Evolutionary conservation across 2,329 filamentous ascomycete species (phyloP), one percentile per base, ranked within the genome.

Genomic region (Nannizzia gypsea): DNA sequence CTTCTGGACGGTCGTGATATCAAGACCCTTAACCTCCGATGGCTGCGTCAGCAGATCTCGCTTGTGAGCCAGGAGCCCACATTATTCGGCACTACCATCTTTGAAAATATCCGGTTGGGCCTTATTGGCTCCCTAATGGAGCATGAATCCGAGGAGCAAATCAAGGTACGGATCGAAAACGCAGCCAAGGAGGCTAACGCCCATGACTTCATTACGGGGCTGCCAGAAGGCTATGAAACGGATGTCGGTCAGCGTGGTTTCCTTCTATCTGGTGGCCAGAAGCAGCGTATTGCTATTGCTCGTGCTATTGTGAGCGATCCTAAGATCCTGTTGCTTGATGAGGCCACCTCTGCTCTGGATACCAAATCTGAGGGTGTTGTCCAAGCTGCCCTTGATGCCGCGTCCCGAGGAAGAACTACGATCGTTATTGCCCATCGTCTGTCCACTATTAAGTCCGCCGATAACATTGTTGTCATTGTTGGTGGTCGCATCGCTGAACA

Each of bases 221-320:
- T 97, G 1, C 90, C 93, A 0, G 88, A 97, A 66, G 88, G 88
- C 1, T 97, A 97, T 67, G 83, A 96, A 65, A 97, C 93, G 0
- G 86, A 95, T 65, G 92, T 97, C n/a, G 93, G 93, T 60, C 90
- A 97, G 73, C 86, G 91, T 63, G 93, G 93, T 8, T 95, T 96
- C 70, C 76, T 96, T 58, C 80, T 99, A 6, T 95, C 89, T 59
- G 93, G 93, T 71, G 93, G 93, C 38, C 93, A 99, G 74, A 96
- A 96, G 73, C 93, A 97, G 74, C 89, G 93, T 66, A 95, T 97
- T 69, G 91, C 92, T 11, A 96, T 97, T 72, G 90, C 92, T 6
- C 82, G 90, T 68, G 91, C 91, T 42, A 83, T 96, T 60, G 89
- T 96, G 31, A 92, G 88, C 17, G 88, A 96, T 67, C 92, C 92